phyloP scores from a whole-genome alignment of 768 basidiomycete species.

The Neoboletus brunneissimus region DNA sequence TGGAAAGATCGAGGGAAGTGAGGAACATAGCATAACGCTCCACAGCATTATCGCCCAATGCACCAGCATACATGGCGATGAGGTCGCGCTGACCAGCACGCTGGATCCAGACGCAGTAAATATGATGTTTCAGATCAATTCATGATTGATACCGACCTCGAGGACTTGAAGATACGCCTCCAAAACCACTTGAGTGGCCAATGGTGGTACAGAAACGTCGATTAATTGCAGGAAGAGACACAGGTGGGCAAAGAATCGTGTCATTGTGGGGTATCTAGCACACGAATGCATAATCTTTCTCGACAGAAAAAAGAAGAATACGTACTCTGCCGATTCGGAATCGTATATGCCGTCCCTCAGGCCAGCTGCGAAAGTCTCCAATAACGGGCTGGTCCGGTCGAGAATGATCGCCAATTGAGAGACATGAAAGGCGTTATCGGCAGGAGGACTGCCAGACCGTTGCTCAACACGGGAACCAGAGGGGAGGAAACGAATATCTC shows the following conservation, averaged over 20 bases:
- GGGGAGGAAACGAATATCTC: conserved; percentile 14
- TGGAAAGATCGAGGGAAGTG: conserved; percentile 65
- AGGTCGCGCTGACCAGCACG: conserved; percentile 76
- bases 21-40: conserved; percentile 92
- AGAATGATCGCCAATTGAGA: conserved; percentile 80
- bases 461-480: conserved; percentile 3
- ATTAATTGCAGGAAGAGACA: conserved; percentile 87
- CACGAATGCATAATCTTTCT: neutral
- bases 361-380: conserved; percentile 65
- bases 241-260: conserved; percentile 91
- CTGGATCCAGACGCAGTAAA: conserved; percentile 32
- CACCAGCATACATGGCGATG: conserved; percentile 92
- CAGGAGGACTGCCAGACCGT: conserved; percentile 43
- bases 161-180: conserved; percentile 87
- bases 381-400: conserved; percentile 59
- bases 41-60: conserved; percentile 86
- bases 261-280: conserved; percentile 63
- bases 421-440: conserved; percentile 76
- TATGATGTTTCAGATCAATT: neutral
- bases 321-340: conserved; percentile 55
- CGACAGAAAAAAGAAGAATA: conserved; percentile 9
- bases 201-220: conserved; percentile 65
- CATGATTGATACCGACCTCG: conserved; percentile 48
- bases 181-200: conserved; percentile 76
- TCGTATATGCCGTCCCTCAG: conserved; percentile 51